Base-by-base conservation (phyloP, 2,329 filamentous ascomycete genomes). In the Periconia macrospinosa region DNA sequence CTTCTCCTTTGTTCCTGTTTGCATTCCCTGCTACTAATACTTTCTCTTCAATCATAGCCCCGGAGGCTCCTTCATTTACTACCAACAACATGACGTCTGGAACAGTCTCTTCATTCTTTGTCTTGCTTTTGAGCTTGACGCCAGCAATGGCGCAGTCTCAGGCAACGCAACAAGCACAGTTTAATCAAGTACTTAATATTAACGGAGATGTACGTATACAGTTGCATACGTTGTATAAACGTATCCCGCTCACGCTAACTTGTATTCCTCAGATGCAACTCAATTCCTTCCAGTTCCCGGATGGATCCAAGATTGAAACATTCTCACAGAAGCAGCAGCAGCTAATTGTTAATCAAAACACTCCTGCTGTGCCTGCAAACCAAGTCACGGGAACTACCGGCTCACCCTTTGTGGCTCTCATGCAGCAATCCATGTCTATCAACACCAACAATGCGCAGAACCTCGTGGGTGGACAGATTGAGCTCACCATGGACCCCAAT, bases 301-400 rank as follows among this genome's bases (percentile, higher is more conserved):
- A 74, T 55, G 63, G 69, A 43, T 72, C 70, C 35, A 70, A 65
- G 52, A 55, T 74, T 35, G 71, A 74, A 58, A 72, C 70, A 1
- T 73, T 71, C 50, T 73, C 70, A 2, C 71, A 74, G 47, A 72
- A 64, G 45, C 71, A 74, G 51, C 70, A 70, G 35, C 71, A 74
- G 50, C 56, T 74, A 68, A 72, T 74, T 23, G 71, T 74, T 67
- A 74, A 74, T 71, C 71, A 74, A 59, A 67, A 74, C 57, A 64
- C 61, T 30, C 65, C 68, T 10, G 57, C 71, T 6, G 62, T 74
- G 18, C 63, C 68, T 8, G 62, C 67, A 13, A 72, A 71, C 56
- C 69, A 73, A 50, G 69, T 74, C 42, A 72, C 70, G 18, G 71
- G 71, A 6, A 64, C 69, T 1, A 72, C 70, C 17, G 71, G 71